phyloP scores from a whole-genome alignment of 805 yeast genomes.

The Saccharomycopsis guyanensis region DNA sequence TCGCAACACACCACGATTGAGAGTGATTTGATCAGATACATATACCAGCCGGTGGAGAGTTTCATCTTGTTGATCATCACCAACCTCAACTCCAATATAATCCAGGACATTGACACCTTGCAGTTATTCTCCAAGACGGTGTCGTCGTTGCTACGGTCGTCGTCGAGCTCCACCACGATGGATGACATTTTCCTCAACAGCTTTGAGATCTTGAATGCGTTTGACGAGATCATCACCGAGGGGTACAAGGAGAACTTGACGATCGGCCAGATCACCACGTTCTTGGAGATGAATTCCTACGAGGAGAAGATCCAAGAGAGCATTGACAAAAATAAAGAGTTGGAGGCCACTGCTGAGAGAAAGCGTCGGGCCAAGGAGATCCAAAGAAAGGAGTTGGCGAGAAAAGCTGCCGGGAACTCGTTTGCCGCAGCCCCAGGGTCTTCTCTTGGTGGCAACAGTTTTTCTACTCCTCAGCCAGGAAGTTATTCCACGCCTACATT shows the following conservation, averaged over 20 bases:
- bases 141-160: conserved; percentile 54
- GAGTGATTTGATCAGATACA: conserved; percentile 84
- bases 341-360: conserved; percentile 95
- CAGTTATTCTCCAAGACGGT: conserved; percentile 78
- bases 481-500: conserved; percentile 11
- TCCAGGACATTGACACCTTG: conserved; percentile 91
- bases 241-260: conserved; percentile 89
- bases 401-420: conserved; percentile 42
- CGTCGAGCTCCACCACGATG: conserved; percentile 50
- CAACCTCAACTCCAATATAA: conserved; percentile 81
- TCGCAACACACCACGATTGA: conserved; percentile 92
- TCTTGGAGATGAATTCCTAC: conserved; percentile 94
- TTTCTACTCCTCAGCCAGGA: conserved; percentile 17
- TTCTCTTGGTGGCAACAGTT: conserved; percentile 25
- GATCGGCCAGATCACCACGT: conserved; percentile 73
- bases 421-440: conserved; percentile 24
- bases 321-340: conserved; percentile 92
- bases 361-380: conserved; percentile 90
- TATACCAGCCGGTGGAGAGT: conserved; percentile 93
- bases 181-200: conserved; percentile 76
- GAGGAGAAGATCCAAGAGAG: conserved; percentile 98
- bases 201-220: conserved; percentile 83
- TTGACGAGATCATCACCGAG: conserved; percentile 84
- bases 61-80: conserved; percentile 86
- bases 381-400: conserved; percentile 69